Percentiles rank a stretch among this genome's conserved stretches.
Evolutionary conservation across 352 stramenopile genomes (phyloP).

Genomic region (Globisporangium cystogenes): DNA sequence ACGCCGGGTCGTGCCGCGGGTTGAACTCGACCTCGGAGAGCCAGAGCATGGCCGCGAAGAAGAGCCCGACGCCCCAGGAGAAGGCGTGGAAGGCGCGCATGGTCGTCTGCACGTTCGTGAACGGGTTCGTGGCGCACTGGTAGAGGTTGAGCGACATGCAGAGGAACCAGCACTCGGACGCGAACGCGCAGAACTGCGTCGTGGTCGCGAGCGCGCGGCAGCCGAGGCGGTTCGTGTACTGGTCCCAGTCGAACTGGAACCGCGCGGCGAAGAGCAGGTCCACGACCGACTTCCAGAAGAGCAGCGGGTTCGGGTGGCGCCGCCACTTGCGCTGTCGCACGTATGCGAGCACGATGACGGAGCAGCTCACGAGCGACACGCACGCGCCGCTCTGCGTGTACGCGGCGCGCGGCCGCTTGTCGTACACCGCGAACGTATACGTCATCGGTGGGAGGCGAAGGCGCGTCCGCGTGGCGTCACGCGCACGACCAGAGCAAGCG

Average conservation of each 20-base stretch:
- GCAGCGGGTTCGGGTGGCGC: constrained; percentile 74
- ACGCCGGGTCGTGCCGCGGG: constrained; percentile 36
- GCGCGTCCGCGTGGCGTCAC: too few relatives aligned
- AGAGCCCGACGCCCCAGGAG: constrained; percentile 51
- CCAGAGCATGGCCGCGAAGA: constrained; percentile 57
- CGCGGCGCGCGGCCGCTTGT: constrained; percentile 30
- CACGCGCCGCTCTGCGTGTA: constrained; percentile 62
- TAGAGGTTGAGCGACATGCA: constrained; percentile 85
- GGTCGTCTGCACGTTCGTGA: constrained; percentile 77
- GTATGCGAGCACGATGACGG: constrained; percentile 65
- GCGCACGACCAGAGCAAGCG: too few relatives aligned
- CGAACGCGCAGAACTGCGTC: constrained; percentile 73
- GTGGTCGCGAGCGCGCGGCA: constrained; percentile 54
- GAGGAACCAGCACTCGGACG: constrained; percentile 86
- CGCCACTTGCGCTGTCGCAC: constrained; percentile 60
- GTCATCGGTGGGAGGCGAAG: constrained; percentile 1
- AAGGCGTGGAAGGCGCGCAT: constrained; percentile 70
- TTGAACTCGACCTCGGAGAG: constrained; percentile 47
- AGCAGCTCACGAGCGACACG: constrained; percentile 74
- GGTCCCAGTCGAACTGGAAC: constrained; percentile 68
- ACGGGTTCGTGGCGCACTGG: constrained; percentile 83
- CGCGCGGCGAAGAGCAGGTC: constrained; percentile 72
- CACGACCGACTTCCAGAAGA: constrained; percentile 77
- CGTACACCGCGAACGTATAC: constrained; percentile 16
- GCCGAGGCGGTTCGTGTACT: constrained; percentile 36